phyloP scores from a whole-genome alignment of 805 yeast species.

The Jamesozyma lodderae region DNA sequence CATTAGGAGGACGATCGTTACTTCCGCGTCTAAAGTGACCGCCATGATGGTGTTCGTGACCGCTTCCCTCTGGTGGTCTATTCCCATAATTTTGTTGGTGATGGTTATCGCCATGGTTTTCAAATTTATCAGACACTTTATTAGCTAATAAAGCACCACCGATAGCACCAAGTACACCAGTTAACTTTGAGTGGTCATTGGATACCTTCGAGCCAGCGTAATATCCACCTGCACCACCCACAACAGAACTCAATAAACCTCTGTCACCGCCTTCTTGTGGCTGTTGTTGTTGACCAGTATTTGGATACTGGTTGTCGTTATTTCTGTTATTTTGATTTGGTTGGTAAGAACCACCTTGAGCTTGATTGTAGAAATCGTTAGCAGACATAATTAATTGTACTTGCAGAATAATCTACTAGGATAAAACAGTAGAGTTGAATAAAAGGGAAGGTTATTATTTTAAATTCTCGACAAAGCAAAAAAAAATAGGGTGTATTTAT shows the following conservation, averaged over 20 bases:
- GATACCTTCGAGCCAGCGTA: slow-evolving; percentile 38
- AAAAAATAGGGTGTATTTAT: no score
- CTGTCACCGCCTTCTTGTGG: slow-evolving; percentile 28
- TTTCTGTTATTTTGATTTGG: slow-evolving; percentile 10
- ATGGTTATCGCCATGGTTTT: slow-evolving; percentile 16
- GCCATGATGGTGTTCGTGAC: not conserved
- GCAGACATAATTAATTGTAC: slow-evolving; percentile 40
- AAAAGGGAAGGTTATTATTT: no score
- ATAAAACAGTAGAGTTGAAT: no score
- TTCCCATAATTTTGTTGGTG: not conserved
- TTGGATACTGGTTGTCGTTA: slow-evolving; percentile 1
- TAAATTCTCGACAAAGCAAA: no score
- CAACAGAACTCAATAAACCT: slow-evolving; percentile 8
- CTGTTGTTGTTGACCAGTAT: slow-evolving; percentile 12
- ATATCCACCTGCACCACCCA: slow-evolving; percentile 49
- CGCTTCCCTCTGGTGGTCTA: not conserved
- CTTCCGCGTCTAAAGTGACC: not conserved
- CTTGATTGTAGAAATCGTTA: slow-evolving; percentile 45
- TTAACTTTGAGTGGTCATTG: slow-evolving; percentile 28
- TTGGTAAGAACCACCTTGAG: slow-evolving; percentile 32
- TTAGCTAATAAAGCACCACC: slow-evolving; percentile 48
- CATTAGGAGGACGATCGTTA: slow-evolving; percentile 1
- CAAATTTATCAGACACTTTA: slow-evolving; percentile 37
- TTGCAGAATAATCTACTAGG: no score
- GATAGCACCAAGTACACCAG: slow-evolving; percentile 44